A percentile compares a stretch with the other conserved stretches of the same genome.
phyloP scores from a whole-genome alignment of 345 rosid species.

The Laguncularia racemosa region DNA sequence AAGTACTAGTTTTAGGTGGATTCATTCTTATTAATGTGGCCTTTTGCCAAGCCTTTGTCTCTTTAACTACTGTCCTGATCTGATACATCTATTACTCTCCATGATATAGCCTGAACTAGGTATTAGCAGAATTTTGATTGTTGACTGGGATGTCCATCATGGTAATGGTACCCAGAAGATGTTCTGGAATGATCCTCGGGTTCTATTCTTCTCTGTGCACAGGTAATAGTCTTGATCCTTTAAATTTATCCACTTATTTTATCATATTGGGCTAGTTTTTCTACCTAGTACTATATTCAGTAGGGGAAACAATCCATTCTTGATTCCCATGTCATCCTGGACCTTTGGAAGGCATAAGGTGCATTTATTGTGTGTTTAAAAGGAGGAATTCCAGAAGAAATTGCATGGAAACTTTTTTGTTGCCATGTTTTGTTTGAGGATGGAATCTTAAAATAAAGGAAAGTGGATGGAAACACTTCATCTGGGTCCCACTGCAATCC shows the following conservation, averaged over 20 bases:
- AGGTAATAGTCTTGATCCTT: slow-evolving; percentile 36
- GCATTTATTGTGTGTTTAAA: too few species aligned
- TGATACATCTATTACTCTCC: not conserved
- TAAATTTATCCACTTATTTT: not conserved
- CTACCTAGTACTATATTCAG: too few species aligned
- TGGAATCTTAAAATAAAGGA: too few species aligned
- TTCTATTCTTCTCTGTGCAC: slow-evolving; percentile 93
- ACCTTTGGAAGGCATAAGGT: too few species aligned
- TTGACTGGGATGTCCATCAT: slow-evolving; percentile 99
- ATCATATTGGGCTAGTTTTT: too few species aligned
- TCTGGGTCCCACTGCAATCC: too few species aligned
- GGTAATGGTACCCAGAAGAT: slow-evolving; percentile 93
- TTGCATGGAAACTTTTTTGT: too few species aligned
- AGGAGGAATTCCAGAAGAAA: too few species aligned
- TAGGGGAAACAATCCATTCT: too few species aligned
- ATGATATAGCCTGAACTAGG: slow-evolving; percentile 56
- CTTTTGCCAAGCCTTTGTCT: not conserved
- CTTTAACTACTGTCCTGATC: not conserved
- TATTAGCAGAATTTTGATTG: slow-evolving; percentile 72
- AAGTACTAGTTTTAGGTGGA: slow-evolving; percentile 15
- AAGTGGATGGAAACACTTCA: too few species aligned
- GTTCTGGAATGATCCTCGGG: slow-evolving; percentile 90
- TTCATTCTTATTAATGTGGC: not conserved
- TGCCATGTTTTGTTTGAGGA: too few species aligned
- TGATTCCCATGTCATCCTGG: too few species aligned